Conservation (phyloP, 2,329 filamentous ascomycete species). For the Fusarium sp. region DNA sequence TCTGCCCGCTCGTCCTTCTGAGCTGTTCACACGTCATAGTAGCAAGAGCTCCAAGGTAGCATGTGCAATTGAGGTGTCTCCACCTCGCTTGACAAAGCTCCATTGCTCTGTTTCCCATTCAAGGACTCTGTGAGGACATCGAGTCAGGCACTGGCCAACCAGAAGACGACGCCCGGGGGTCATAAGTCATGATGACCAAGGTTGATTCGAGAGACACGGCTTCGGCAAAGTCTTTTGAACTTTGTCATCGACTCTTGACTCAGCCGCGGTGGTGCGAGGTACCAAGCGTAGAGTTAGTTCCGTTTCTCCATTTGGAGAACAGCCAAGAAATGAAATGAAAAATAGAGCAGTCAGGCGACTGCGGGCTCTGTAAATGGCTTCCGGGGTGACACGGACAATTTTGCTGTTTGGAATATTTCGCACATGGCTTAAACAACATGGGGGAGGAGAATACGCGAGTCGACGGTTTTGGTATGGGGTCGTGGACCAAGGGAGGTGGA, state of each 20-base stretch:
- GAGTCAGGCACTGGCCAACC: conserved; percentile 28
- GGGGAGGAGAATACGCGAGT: conserved; percentile 7
- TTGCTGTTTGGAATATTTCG: not conserved
- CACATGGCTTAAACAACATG: not conserved
- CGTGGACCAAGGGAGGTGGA: not conserved
- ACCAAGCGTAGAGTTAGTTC: not conserved
- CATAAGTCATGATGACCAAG: not conserved
- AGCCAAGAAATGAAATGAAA: not conserved
- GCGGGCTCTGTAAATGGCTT: not conserved
- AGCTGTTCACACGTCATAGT: conserved; percentile 9
- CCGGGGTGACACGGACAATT: conserved; percentile 3
- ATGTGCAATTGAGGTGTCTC: conserved; percentile 22
- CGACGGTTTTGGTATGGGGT: conserved; percentile 6
- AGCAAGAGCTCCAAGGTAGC: conserved; percentile 5
- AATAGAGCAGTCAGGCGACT: conserved; percentile 6
- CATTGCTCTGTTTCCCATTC: not conserved
- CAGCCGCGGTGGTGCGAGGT: too few species aligned
- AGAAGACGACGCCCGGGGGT: conserved; percentile 2
- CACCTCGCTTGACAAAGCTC: conserved; percentile 22
- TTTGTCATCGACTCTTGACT: too few species aligned
- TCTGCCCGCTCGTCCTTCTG: not conserved
- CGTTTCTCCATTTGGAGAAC: not conserved
- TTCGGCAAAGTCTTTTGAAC: not conserved
- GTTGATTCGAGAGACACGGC: not conserved
- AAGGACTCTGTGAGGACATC: conserved; percentile 1